phyloP scores from a whole-genome alignment of 768 basidiomycete genomes.

The Pholiota molesta region DNA sequence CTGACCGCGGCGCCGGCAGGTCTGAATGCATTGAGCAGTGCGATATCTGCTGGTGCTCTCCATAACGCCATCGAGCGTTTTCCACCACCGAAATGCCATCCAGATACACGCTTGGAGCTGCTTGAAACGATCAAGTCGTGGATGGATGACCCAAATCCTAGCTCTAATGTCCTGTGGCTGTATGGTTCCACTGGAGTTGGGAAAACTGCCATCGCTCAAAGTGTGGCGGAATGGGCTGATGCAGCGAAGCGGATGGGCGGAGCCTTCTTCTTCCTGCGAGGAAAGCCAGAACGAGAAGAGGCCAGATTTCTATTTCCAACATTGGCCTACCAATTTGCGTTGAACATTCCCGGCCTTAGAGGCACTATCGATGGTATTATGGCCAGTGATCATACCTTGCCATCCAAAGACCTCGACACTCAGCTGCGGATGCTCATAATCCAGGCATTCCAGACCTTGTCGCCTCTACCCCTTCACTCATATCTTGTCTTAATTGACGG shows the following conservation, averaged over 20 bases:
- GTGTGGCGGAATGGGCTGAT: slow-evolving; percentile 13
- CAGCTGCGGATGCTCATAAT: slow-evolving; percentile 17
- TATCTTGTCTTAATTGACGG: slow-evolving; percentile 27
- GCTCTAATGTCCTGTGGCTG: slow-evolving; percentile 21
- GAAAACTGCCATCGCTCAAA: slow-evolving; percentile 23
- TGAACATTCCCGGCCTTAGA: slow-evolving; percentile 5
- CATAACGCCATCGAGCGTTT: slow-evolving; percentile 10
- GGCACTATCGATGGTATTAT: slow-evolving; percentile 11
- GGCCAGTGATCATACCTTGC: slow-evolving; percentile 12
- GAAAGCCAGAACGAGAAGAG: slow-evolving; percentile 4
- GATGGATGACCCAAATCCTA: slow-evolving; percentile 9
- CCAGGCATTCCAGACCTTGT: slow-evolving; percentile 5
- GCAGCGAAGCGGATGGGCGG: slow-evolving; percentile 4
- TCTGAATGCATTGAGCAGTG: slow-evolving; percentile 10
- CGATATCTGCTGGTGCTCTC: slow-evolving; percentile 12
- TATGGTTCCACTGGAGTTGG: slow-evolving; percentile 24
- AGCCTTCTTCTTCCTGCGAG: slow-evolving; percentile 15
- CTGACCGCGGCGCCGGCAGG: neutral
- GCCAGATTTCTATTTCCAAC: slow-evolving; percentile 14
- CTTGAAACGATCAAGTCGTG: slow-evolving; percentile 12
- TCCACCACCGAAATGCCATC: slow-evolving; percentile 16
- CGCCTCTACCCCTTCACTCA: neutral
- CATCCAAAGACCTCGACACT: slow-evolving; percentile 11
- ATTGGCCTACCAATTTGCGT: slow-evolving; percentile 26
- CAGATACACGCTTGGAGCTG: slow-evolving; percentile 18